Base-by-base conservation (phyloP, 495 filamentous ascomycete genomes). In the Penicillium silybi region DNA sequence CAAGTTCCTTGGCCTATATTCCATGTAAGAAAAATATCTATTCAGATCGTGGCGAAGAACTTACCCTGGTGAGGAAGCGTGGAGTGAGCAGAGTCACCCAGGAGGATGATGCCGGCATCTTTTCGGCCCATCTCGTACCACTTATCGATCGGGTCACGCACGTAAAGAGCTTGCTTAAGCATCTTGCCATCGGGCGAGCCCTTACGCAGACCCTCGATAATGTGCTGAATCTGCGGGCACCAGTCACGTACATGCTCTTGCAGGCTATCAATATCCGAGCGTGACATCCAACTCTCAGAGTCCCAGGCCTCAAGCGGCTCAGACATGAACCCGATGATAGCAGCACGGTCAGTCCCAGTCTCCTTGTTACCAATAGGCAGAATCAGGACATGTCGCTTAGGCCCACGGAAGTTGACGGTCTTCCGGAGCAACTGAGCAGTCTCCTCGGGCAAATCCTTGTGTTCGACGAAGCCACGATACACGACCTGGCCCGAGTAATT, bases 391-490 rank as follows among this genome's bases (percentile, higher is more conserved):
- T 67, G 64, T 3, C 59, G 42, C 26, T 58, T 62, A 2, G 61
- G 64, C n/a, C 64, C 64, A 47, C 64, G 64, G 56, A 67, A 67
- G 38, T 67, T 67, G 9, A 67, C 61, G 1, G 58, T 62, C 44
- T 53, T 67, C 40, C 58, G 61, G 4, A 67, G 56, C 6, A 67
- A 27, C 44, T 62, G 45, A 6, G 56, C 61, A 6, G 64, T 67
- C 32, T 62, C 61, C n/a, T 40, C 29, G 4, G 61, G 61, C 2
- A 67, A 29, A 22, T 67, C 61, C 39, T 62, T 59, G 34, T 67
- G 64, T 22, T 67, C 58, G 20, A 82, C 65, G 13, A 83, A 56
- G 7, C 72, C 75, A 13, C 80, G 74, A 54, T 82, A 84, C 8
- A 71, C 74, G 15, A 74, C 74, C 59, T 79, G 77, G 26, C 74